Evolutionary conservation across 1,139 yeast genomes (phyloP).

Genomic region (Meyerozyma smithsonii): DNA sequence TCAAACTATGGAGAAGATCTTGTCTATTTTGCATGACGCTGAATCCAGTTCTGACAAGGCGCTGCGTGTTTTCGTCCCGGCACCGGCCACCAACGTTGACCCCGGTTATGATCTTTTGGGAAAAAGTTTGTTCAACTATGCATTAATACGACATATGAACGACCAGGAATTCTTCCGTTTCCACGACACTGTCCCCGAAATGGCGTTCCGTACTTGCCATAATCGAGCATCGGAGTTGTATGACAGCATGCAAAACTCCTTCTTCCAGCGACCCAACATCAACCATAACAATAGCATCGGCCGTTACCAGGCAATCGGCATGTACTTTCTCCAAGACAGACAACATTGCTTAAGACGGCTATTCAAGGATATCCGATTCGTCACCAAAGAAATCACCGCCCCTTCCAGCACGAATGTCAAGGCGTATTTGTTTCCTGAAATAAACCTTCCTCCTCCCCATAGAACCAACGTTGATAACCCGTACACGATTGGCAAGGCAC

Average conservation of each 20-base stretch:
- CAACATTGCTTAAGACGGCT: not conserved
- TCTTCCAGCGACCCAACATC: not conserved
- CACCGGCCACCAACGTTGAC: not conserved
- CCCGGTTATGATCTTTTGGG: not conserved
- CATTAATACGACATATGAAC: not conserved
- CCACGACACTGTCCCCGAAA: not conserved
- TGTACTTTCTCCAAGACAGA: not conserved
- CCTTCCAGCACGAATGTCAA: not conserved
- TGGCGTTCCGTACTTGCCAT: not conserved
- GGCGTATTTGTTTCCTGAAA: not conserved
- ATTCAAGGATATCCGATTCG: not conserved
- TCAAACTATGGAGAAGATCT: slow-evolving; percentile 15
- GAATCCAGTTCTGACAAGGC: slow-evolving; percentile 2
- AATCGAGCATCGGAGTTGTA: not conserved
- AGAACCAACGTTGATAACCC: not conserved
- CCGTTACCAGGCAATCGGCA: slow-evolving; percentile 1
- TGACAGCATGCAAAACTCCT: not conserved
- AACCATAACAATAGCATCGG: not conserved
- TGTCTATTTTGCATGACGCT: slow-evolving; percentile 11
- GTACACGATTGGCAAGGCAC: not conserved
- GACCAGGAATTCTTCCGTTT: slow-evolving; percentile 1
- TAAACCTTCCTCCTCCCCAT: slow-evolving; percentile 2
- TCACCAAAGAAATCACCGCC: not conserved
- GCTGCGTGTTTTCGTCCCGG: not conserved
- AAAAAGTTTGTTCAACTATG: not conserved